phyloP scores from a whole-genome alignment of 257 asterid species.

The Scutellaria minor region DNA sequence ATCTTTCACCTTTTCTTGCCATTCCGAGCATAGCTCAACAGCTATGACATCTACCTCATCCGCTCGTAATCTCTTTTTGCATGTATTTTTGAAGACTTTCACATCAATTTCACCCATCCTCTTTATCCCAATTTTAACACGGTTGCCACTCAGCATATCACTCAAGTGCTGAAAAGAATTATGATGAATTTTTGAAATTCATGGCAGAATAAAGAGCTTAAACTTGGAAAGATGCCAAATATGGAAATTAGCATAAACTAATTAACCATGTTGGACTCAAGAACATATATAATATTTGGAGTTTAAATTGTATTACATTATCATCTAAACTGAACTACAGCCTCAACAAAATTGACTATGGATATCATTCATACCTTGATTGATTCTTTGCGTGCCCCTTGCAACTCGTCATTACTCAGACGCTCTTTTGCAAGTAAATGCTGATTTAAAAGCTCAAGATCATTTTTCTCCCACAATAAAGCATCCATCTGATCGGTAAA shows the following conservation, averaged over 20 bases:
- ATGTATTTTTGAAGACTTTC: constrained; percentile 46
- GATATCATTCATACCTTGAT: constrained; percentile 8
- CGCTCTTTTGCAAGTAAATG: constrained; percentile 9
- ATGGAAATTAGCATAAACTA: no score
- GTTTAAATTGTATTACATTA: no score
- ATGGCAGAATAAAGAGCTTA: no score
- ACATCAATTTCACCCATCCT: constrained; percentile 68
- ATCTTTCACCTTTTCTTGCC: constrained; percentile 58
- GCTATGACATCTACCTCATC: constrained; percentile 59
- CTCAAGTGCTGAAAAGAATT: constrained; percentile 35
- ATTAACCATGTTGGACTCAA: no score
- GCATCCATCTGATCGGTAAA: no score
- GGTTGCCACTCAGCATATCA: constrained; percentile 41
- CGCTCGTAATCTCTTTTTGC: constrained; percentile 47
- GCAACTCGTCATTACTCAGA: neutral
- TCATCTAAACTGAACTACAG: no score
- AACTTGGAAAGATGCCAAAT: no score
- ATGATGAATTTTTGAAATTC: no score
- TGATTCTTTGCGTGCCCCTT: constrained; percentile 1
- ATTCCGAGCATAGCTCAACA: constrained; percentile 47
- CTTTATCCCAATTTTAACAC: constrained; percentile 59
- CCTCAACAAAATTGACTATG: no score
- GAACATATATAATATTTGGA: no score
- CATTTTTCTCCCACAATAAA: neutral
- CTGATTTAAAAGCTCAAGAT: neutral